phyloP scores from a whole-genome alignment of 148 eudicot species.

The Chenopodium album region DNA sequence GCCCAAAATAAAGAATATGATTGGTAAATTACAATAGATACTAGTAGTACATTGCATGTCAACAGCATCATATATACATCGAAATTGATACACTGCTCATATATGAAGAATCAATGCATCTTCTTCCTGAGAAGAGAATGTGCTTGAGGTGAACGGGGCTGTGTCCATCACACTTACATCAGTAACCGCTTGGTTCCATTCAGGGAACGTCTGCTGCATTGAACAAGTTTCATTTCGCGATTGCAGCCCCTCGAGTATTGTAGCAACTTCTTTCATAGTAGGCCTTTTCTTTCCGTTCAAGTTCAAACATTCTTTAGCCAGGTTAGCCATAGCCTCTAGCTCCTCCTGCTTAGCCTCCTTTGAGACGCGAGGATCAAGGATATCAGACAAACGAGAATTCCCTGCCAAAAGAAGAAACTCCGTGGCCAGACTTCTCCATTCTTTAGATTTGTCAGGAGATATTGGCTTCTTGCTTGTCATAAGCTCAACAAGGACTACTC shows the following conservation, averaged over 20 bases:
- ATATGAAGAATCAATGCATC: not conserved
- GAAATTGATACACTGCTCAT: not conserved
- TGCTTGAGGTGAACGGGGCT: conserved; percentile 4
- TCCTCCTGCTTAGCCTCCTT: conserved; percentile 24
- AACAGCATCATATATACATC: too few species aligned
- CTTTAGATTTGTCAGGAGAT: not conserved
- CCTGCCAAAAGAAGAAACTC: conserved; percentile 15
- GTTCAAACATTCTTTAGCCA: conserved; percentile 27
- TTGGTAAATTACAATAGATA: too few species aligned
- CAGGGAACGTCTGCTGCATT: conserved; percentile 9
- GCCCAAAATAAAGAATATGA: too few species aligned
- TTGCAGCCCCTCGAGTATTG: conserved; percentile 13
- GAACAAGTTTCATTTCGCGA: not conserved
- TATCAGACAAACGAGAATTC: conserved; percentile 17
- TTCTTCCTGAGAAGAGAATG: not conserved
- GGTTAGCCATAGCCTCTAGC: conserved; percentile 20
- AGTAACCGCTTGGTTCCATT: not conserved
- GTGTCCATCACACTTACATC: conserved; percentile 14
- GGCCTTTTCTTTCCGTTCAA: conserved; percentile 29
- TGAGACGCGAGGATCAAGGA: conserved; percentile 12
- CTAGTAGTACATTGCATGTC: too few species aligned
- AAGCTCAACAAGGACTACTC: conserved; percentile 35
- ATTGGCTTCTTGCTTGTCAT: conserved; percentile 21
- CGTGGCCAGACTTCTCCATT: conserved; percentile 21
- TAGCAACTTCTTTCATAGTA: conserved; percentile 30